A percentile compares a stretch with the other conserved stretches of the same genome.
These are phyloP conservation scores for Yarrowia sp. DNA, from an alignment of 805 yeast genomes.

Conservation along the genomic window DNA sequence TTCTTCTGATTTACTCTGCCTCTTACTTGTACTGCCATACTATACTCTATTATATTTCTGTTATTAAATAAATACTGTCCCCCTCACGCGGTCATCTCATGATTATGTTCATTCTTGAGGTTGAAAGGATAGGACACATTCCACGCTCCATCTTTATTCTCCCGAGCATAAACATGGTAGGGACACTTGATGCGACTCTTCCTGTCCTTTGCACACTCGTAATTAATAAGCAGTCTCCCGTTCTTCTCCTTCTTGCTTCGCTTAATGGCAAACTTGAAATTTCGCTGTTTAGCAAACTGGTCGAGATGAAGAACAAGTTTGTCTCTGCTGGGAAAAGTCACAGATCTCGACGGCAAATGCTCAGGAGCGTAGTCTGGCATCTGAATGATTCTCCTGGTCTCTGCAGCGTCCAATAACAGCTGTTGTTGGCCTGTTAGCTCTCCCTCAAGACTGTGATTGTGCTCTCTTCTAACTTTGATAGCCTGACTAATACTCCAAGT, in stretches of 20 bases:
- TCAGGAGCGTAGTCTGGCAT: constrained; percentile 20
- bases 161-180: constrained; percentile 14
- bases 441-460: constrained; percentile 5
- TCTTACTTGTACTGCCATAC: no score
- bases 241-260: constrained; percentile 22
- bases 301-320: not conserved
- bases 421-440: constrained; percentile 3
- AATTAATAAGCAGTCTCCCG: not conserved
- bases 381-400: constrained; percentile 17
- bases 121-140: constrained; percentile 10
- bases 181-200: not conserved
- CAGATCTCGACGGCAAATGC: constrained; percentile 3
- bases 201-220: constrained; percentile 6
- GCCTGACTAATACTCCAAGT: constrained; percentile 22
- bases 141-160: constrained; percentile 23
- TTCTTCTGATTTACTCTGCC: no score
- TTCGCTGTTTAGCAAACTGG: not conserved
- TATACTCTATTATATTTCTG: no score
- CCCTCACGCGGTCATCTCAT: not conserved
- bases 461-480: constrained; percentile 1
- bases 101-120: constrained; percentile 16
- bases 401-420: constrained; percentile 11
- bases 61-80: not conserved
- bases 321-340: not conserved
- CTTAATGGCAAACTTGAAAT: constrained; percentile 18